phyloP scores from a whole-genome alignment of 257 asterid genomes.

The Vinca minor region DNA sequence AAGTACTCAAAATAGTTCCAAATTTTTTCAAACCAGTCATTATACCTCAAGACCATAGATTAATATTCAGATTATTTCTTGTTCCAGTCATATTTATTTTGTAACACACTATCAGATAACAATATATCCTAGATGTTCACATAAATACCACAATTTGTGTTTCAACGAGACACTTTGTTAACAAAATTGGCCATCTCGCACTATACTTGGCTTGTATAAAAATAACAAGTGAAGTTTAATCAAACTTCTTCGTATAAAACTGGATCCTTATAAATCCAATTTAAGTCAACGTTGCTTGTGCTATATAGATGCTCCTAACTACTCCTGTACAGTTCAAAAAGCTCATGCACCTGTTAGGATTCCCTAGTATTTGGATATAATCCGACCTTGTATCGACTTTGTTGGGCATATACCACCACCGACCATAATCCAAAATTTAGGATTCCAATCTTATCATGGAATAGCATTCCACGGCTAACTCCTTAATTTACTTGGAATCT shows the following conservation, averaged over 20 bases:
- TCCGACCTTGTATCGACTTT: not conserved
- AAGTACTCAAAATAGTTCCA: not conserved
- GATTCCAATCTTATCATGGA: not conserved
- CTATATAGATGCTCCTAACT: not conserved
- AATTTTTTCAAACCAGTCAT: not conserved
- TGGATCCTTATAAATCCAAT: not conserved
- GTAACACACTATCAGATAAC: not conserved
- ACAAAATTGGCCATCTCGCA: too few species aligned
- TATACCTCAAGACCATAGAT: not conserved
- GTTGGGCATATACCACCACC: not conserved
- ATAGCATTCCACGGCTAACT: not conserved
- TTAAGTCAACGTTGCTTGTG: not conserved
- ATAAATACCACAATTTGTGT: not conserved
- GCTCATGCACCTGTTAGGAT: not conserved
- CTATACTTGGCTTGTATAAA: not conserved
- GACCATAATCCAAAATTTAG: not conserved
- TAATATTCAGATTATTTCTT: not conserved
- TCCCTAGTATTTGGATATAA: not conserved
- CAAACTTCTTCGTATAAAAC: not conserved
- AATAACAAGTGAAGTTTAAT: not conserved
- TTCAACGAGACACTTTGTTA: too few species aligned
- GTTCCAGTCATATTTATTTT: not conserved
- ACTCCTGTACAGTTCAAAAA: not conserved
- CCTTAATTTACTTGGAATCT: not conserved
- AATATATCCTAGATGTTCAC: not conserved